These are phyloP conservation scores for Medicago ruthenica DNA, from an alignment of 306 rosid genomes.

Conservation along the genomic window DNA sequence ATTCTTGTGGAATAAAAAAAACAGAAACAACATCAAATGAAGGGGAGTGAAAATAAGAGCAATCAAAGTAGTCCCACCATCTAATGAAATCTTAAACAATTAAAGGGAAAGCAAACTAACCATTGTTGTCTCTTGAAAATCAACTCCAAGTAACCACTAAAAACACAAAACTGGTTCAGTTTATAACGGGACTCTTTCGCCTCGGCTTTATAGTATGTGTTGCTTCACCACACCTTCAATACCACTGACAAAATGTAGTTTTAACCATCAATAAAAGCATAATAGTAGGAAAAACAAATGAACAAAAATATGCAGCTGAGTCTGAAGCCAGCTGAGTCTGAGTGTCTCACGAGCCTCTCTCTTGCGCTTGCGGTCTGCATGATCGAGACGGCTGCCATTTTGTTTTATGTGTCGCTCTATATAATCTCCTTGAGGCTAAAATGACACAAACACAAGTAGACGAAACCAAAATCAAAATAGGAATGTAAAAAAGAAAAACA, in stretches of 20 bases:
- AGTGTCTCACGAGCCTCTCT: no score
- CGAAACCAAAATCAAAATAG: no score
- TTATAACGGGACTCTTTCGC: neutral
- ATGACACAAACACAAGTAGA: no score
- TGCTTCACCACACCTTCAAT: neutral
- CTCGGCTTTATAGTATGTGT: neutral
- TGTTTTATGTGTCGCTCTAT: no score
- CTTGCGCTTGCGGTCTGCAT: no score
- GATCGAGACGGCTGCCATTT: no score
- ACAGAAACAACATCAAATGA: no score
- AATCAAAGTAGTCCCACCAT: neutral
- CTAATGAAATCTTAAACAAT: neutral
- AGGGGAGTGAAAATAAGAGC: neutral
- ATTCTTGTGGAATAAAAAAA: no score
- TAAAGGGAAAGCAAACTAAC: constrained; percentile 13
- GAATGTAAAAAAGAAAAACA: no score
- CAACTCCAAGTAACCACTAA: constrained; percentile 12
- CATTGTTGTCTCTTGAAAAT: constrained; percentile 24
- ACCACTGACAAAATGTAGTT: neutral
- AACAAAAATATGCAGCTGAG: neutral
- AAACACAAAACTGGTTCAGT: neutral
- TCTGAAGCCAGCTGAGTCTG: no score
- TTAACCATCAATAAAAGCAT: neutral
- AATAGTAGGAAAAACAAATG: neutral
- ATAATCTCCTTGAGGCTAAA: no score